Conservation (phyloP, 163 green algal genomes). For the Prototheca wickerhamii region DNA sequence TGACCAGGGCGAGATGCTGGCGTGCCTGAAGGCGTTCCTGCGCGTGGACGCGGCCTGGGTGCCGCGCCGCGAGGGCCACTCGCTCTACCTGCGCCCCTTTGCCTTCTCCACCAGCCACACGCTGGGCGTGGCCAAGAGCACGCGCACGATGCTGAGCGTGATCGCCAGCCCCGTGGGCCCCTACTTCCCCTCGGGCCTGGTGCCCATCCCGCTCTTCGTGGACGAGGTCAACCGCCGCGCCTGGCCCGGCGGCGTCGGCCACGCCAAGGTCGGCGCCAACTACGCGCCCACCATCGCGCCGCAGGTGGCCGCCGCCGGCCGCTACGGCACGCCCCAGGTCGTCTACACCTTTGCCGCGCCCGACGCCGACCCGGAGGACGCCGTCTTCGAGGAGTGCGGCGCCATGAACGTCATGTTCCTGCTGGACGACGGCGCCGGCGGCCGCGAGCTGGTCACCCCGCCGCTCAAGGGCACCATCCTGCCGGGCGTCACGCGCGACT, state of each 20-base stretch:
- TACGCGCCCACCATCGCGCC: slow-evolving; percentile 57
- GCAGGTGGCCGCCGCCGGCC: slow-evolving; percentile 23
- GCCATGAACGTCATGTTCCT: slow-evolving; percentile 74
- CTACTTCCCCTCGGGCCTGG: slow-evolving; percentile 49
- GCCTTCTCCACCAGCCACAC: slow-evolving; percentile 30
- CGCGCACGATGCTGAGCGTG: slow-evolving; percentile 36
- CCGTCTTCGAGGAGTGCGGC: slow-evolving; percentile 49
- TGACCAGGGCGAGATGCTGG: slow-evolving; percentile 44
- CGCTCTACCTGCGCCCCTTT: slow-evolving; percentile 62
- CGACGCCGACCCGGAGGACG: slow-evolving; percentile 19
- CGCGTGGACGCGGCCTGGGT: slow-evolving; percentile 47
- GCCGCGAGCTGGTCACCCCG: slow-evolving; percentile 59
- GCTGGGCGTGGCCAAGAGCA: slow-evolving; percentile 41
- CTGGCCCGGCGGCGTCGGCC: slow-evolving; percentile 58
- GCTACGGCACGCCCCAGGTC: slow-evolving; percentile 36
- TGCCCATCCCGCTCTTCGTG: slow-evolving; percentile 45
- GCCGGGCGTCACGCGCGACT: slow-evolving; percentile 79
- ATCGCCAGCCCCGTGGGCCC: slow-evolving; percentile 49
- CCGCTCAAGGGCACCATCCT: slow-evolving; percentile 86
- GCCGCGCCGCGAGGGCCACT: slow-evolving; percentile 41
- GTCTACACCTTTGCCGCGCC: slow-evolving; percentile 36
- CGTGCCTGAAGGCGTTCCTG: slow-evolving; percentile 54
- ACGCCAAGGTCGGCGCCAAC: slow-evolving; percentile 55
- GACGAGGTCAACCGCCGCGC: slow-evolving; percentile 45
- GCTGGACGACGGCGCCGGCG: slow-evolving; percentile 24